Evolutionary conservation across 2,329 filamentous ascomycete species (phyloP).

Genomic region (Trichoderma pleuroti): DNA sequence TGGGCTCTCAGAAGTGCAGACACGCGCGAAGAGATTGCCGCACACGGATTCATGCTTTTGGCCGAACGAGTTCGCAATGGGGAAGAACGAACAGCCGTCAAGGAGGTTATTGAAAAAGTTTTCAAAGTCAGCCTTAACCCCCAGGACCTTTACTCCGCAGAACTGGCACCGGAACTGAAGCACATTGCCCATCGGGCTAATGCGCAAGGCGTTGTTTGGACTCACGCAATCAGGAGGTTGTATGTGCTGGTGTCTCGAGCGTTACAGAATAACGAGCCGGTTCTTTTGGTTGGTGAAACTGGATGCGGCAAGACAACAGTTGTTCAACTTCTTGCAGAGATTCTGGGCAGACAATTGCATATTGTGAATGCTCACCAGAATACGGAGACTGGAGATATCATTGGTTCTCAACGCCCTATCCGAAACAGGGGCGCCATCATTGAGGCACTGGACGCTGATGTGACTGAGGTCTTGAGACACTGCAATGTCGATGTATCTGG

Average conservation of each 20-base stretch:
- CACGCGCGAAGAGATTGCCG: conserved; percentile 80
- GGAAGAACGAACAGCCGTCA: conserved; percentile 81
- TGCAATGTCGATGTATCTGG: conserved; percentile 41
- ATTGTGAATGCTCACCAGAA: conserved; percentile 98
- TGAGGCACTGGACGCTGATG: conserved; percentile 59
- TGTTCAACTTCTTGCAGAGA: conserved; percentile 85
- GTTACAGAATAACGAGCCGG: conserved; percentile 84
- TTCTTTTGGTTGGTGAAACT: conserved; percentile 92
- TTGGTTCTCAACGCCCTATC: conserved; percentile 89
- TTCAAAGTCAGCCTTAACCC: conserved; percentile 84
- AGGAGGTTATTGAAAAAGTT: conserved; percentile 80
- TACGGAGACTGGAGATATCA: conserved; percentile 93
- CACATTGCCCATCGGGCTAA: conserved; percentile 46
- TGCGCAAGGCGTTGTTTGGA: conserved; percentile 79
- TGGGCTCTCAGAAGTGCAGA: conserved; percentile 88
- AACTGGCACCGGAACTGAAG: conserved; percentile 53
- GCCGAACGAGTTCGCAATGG: conserved; percentile 91
- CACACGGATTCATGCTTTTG: conserved; percentile 93
- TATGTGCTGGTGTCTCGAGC: conserved; percentile 88
- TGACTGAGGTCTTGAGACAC: conserved; percentile 46
- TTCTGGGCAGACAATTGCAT: conserved; percentile 69
- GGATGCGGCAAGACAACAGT: conserved; percentile 98
- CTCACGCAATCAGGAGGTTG: conserved; percentile 84
- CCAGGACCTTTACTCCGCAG: conserved; percentile 65
- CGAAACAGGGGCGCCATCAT: conserved; percentile 76